Evolutionary conservation across 441 rosid genomes (phyloP).

Genomic region (Biscutella laevigata): DNA sequence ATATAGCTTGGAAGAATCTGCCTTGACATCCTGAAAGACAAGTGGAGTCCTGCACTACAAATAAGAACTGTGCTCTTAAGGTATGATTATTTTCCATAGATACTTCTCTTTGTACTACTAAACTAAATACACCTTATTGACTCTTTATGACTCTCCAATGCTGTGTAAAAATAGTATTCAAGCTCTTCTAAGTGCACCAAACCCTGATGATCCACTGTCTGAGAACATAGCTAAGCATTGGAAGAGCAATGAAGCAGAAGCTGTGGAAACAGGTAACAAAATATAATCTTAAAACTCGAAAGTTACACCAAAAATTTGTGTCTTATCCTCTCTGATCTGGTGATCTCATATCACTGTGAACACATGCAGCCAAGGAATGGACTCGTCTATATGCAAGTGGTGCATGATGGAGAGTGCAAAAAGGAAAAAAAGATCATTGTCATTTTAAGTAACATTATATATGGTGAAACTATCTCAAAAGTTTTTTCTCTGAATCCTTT

Average conservation of each 20-base stretch:
- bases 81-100: slow-evolving; percentile 26
- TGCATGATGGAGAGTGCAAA: slow-evolving; percentile 38
- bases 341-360: neutral
- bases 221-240: slow-evolving; percentile 99
- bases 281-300: neutral
- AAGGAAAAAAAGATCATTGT: slow-evolving; percentile 16
- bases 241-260: slow-evolving; percentile 93
- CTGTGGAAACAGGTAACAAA: slow-evolving; percentile 85
- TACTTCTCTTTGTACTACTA: neutral
- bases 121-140: neutral
- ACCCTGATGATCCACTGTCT: slow-evolving; percentile 97
- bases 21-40: slow-evolving; percentile 90
- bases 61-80: slow-evolving; percentile 95
- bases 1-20: slow-evolving; percentile 73
- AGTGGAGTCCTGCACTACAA: slow-evolving; percentile 99
- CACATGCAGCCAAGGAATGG: slow-evolving; percentile 93
- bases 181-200: slow-evolving; percentile 97
- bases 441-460: slow-evolving; percentile 27
- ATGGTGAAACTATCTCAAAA: slow-evolving; percentile 27
- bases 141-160: neutral
- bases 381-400: slow-evolving; percentile 92
- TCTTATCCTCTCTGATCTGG: neutral
- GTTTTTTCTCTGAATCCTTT: slow-evolving; percentile 18
- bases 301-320: neutral
- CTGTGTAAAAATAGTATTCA: slow-evolving; percentile 50